Percentiles rank a stretch among this genome's conserved stretches.
phyloP scores from a whole-genome alignment of 2,329 filamentous ascomycete species.

The Paecilomyces formosus region DNA sequence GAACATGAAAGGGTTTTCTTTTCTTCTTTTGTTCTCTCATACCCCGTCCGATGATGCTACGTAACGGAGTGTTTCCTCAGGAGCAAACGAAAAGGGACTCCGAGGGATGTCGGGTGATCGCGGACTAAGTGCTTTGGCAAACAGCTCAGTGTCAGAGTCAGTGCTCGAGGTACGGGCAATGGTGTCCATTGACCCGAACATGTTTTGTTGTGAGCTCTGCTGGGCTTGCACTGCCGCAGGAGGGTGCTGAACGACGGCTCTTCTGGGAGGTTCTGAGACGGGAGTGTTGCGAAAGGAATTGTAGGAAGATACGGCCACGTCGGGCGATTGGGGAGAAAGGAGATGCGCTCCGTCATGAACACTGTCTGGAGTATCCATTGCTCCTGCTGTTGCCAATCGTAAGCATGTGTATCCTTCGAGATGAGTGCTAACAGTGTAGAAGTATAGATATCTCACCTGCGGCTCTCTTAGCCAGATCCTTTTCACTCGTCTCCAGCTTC shows the following conservation, averaged over 20 bases:
- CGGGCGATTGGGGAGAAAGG: conserved; percentile 55
- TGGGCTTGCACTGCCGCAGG: conserved; percentile 30
- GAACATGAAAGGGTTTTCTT: background rate
- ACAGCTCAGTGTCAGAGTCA: conserved; percentile 70
- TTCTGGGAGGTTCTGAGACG: conserved; percentile 10
- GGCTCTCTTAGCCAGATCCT: conserved; percentile 50
- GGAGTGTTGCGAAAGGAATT: conserved; percentile 43
- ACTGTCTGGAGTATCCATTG: background rate
- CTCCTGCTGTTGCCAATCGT: conserved; percentile 4
- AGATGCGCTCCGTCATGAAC: conserved; percentile 33
- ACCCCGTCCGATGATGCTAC: background rate
- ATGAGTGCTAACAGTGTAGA: background rate
- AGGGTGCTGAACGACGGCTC: conserved; percentile 27
- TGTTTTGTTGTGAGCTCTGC: conserved; percentile 19
- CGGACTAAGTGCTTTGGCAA: conserved; percentile 79
- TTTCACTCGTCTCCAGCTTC: conserved; percentile 66
- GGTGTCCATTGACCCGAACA: conserved; percentile 23
- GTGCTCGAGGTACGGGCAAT: conserved; percentile 25
- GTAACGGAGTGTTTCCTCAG: conserved; percentile 29
- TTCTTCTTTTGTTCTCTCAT: background rate
- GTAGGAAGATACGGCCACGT: conserved; percentile 57
- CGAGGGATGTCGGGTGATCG: conserved; percentile 78
- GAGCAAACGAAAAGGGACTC: conserved; percentile 65
- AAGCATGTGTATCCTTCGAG: conserved; percentile 19
- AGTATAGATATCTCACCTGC: conserved; percentile 40